A percentile compares a stretch with the other conserved stretches of the same genome.
Evolutionary conservation across 1,284 basidiomycete genomes (phyloP).

Genomic region (Amylostereum areolatum): DNA sequence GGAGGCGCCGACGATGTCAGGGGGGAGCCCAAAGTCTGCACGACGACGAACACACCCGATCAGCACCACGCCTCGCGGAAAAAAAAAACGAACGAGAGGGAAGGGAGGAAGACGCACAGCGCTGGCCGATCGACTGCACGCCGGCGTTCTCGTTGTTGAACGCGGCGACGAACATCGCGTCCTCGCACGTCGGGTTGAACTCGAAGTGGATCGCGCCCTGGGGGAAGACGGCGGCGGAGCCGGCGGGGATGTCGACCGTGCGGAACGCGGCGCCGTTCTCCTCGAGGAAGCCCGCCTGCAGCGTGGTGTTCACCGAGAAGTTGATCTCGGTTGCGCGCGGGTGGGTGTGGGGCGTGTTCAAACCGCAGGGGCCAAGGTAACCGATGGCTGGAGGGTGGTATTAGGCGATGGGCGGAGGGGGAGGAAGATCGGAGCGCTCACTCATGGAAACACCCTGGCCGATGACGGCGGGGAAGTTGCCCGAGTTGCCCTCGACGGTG

Average conservation of each 20-base stretch:
- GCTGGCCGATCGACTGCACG: constrained; percentile 20
- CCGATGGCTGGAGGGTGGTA: constrained; percentile 1
- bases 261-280: constrained; percentile 30
- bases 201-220: constrained; percentile 31
- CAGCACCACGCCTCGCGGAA: too few species aligned
- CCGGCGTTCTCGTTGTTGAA: constrained; percentile 31
- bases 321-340: constrained; percentile 32
- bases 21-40: constrained; percentile 26
- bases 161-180: constrained; percentile 6
- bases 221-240: constrained; percentile 27
- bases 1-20: constrained; percentile 26
- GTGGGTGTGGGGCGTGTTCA: constrained; percentile 33
- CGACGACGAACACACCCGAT: background rate
- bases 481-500: background rate
- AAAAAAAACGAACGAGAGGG: background rate
- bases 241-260: constrained; percentile 23
- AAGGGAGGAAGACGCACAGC: constrained; percentile 17
- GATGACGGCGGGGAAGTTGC: background rate
- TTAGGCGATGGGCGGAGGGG: background rate
- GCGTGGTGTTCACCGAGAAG: constrained; percentile 26
- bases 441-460: background rate
- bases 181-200: constrained; percentile 24
- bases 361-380: constrained; percentile 20
- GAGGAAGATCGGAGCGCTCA: background rate
- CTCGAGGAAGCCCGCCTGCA: constrained; percentile 26